Conservation (phyloP, 306 rosid species). For the Prunus padus region DNA sequence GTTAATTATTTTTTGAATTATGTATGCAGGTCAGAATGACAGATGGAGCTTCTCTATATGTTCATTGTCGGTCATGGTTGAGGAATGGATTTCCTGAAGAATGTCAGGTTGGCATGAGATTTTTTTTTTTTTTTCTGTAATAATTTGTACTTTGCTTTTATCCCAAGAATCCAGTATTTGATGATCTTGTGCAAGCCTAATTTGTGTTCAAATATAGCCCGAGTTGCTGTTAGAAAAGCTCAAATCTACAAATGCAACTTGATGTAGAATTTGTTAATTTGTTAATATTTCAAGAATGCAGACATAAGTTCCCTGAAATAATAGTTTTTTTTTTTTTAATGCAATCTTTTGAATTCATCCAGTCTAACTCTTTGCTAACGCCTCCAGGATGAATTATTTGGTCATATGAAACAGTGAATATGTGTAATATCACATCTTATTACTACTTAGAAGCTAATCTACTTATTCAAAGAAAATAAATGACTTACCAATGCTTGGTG, state of each 20-base stretch:
- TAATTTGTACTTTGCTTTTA: neutral
- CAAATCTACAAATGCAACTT: neutral
- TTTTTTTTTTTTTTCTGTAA: neutral
- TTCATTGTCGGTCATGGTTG: slow-evolving; percentile 88
- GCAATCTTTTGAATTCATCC: neutral
- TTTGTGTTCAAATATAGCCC: neutral
- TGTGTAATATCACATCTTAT: neutral
- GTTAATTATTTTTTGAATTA: slow-evolving; percentile 25
- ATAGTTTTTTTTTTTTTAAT: neutral
- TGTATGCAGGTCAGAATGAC: slow-evolving; percentile 63
- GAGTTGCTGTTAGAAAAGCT: neutral
- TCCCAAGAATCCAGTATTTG: neutral
- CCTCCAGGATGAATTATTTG: neutral
- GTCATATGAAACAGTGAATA: neutral
- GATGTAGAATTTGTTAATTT: neutral
- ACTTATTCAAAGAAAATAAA: neutral
- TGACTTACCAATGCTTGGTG: neutral
- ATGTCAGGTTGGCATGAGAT: slow-evolving; percentile 52
- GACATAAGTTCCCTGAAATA: neutral
- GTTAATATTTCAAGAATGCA: neutral
- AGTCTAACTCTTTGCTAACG: neutral
- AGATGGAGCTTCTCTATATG: slow-evolving; percentile 77
- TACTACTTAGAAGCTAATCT: neutral
- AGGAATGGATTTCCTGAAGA: slow-evolving; percentile 68
- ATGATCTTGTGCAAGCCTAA: neutral